These are phyloP conservation scores for Lentinus polychrous DNA, from an alignment of 1,284 basidiomycete species.

Conservation along the genomic window DNA sequence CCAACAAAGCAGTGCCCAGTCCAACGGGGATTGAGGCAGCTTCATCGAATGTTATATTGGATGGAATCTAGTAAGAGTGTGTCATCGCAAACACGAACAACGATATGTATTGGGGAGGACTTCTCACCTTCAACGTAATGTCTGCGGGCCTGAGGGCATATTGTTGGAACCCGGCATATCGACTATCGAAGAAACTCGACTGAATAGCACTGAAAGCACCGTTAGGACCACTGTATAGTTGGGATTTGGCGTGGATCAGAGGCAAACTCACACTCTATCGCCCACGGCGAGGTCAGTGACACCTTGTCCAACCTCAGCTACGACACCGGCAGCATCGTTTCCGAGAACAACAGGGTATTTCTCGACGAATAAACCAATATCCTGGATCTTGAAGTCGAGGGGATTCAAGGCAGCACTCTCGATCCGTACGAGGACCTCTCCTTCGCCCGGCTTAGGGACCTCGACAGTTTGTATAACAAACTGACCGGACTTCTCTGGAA, in stretches of 20 bases:
- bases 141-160: slow-evolving; percentile 36
- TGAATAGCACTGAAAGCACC: not conserved
- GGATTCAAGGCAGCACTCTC: slow-evolving; percentile 37
- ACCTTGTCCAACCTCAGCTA: slow-evolving; percentile 45
- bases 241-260: not conserved
- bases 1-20: slow-evolving; percentile 12
- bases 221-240: not conserved
- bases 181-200: not conserved
- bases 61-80: slow-evolving; percentile 30
- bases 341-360: slow-evolving; percentile 43
- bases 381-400: slow-evolving; percentile 31
- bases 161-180: slow-evolving; percentile 40
- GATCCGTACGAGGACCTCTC: slow-evolving; percentile 34
- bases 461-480: slow-evolving; percentile 13
- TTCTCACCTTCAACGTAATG: slow-evolving; percentile 34
- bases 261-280: slow-evolving; percentile 44
- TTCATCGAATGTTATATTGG: slow-evolving; percentile 30
- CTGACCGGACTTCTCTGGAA: slow-evolving; percentile 15
- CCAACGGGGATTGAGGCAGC: slow-evolving; percentile 18
- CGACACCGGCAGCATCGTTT: slow-evolving; percentile 49
- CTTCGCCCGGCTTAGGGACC: slow-evolving; percentile 28
- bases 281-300: slow-evolving; percentile 45
- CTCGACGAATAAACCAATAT: slow-evolving; percentile 24
- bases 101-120: not conserved
- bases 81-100: not conserved